These are phyloP conservation scores for Alternaria conjuncta DNA, from an alignment of 2,329 filamentous ascomycete genomes.

Conservation along the genomic window DNA sequence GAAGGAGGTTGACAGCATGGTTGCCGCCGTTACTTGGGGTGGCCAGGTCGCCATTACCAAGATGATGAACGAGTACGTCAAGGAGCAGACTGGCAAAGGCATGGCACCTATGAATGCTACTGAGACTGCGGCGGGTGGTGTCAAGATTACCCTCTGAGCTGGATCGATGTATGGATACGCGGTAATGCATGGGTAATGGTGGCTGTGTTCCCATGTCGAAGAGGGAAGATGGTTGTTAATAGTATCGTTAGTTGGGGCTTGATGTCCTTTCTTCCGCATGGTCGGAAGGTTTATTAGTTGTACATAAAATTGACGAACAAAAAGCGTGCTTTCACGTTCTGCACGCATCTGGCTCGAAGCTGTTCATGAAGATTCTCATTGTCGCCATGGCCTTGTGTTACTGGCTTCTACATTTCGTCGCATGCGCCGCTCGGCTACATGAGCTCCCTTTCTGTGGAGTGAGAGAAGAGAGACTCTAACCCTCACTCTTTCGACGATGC, in stretches of 20 bases:
- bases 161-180: neutral
- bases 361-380: neutral
- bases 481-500: conserved; percentile 28
- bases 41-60: conserved; percentile 39
- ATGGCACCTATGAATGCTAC: conserved; percentile 2
- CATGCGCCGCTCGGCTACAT: neutral
- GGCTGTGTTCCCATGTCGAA: neutral
- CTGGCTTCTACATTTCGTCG: neutral
- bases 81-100: conserved; percentile 31
- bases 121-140: neutral
- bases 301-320: neutral
- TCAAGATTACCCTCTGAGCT: neutral
- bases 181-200: conserved; percentile 2
- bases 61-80: conserved; percentile 46
- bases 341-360: neutral
- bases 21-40: conserved; percentile 29
- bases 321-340: neutral
- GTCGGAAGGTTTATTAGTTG: neutral
- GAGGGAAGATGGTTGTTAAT: neutral
- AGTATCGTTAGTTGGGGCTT: neutral
- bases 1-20: conserved; percentile 45
- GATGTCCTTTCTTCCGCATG: neutral
- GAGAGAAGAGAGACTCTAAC: neutral
- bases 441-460: neutral
- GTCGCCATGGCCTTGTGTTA: neutral